Conservation (phyloP, 2,329 filamentous ascomycete species). For the Alternaria panax region DNA sequence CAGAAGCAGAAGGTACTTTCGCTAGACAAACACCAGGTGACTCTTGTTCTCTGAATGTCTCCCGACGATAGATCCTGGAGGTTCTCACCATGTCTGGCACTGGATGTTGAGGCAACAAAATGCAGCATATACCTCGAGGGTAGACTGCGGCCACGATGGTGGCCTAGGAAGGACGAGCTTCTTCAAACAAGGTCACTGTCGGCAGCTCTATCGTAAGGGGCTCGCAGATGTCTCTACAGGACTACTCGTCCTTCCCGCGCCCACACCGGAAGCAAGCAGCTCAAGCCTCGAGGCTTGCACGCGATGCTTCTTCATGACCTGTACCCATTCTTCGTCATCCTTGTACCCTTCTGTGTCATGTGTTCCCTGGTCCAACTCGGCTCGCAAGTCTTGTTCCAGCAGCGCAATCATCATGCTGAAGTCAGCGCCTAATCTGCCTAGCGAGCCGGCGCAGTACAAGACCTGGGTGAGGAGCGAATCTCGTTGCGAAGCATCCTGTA, state of each 20-base stretch:
- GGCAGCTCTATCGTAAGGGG: not conserved
- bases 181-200: not conserved
- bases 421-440: slow-evolving; percentile 88
- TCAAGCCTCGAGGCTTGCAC: slow-evolving; percentile 82
- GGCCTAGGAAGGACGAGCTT: not conserved
- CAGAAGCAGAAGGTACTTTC: no score
- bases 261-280: slow-evolving; percentile 55
- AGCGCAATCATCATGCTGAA: slow-evolving; percentile 86
- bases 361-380: slow-evolving; percentile 48
- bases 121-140: no score
- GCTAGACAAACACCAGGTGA: no score
- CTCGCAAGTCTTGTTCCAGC: slow-evolving; percentile 55
- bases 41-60: not conserved
- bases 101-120: not conserved
- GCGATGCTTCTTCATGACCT: slow-evolving; percentile 86
- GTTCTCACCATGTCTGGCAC: not conserved
- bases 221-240: slow-evolving; percentile 15
- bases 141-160: not conserved
- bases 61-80: not conserved
- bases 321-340: slow-evolving; percentile 75
- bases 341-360: slow-evolving; percentile 48
- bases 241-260: slow-evolving; percentile 37
- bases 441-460: slow-evolving; percentile 88
- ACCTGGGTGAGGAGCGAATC: slow-evolving; percentile 93
- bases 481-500: slow-evolving; percentile 78